Evolutionary conservation across 2,329 filamentous ascomycete species (phyloP).

Genomic region (Teratosphaeriaceae sp.): DNA sequence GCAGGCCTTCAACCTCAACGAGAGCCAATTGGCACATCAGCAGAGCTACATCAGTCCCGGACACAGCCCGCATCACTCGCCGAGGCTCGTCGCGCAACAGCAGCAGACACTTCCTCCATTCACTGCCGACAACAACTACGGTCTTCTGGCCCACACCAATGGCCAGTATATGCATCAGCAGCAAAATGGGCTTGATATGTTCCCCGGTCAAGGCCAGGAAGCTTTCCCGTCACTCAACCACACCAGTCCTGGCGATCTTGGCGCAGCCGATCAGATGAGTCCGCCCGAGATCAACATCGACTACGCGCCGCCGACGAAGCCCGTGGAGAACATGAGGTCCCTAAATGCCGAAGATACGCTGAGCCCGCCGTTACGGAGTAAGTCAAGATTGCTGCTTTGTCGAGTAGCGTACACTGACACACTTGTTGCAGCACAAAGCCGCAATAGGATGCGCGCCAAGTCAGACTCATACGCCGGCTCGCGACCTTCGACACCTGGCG

Average conservation of each 20-base stretch:
- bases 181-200: constrained; percentile 43
- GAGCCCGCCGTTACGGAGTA: constrained; percentile 66
- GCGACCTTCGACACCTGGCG: constrained; percentile 37
- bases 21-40: constrained; percentile 46
- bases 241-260: constrained; percentile 51
- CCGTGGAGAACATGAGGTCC: constrained; percentile 39
- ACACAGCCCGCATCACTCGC: constrained; percentile 65
- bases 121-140: constrained; percentile 38
- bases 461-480: constrained; percentile 53
- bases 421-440: constrained; percentile 34
- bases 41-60: constrained; percentile 47
- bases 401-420: constrained; percentile 33
- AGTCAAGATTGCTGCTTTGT: constrained; percentile 27
- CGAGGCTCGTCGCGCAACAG: constrained; percentile 67
- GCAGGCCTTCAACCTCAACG: constrained; percentile 72
- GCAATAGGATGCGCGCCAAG: constrained; percentile 51
- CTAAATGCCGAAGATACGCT: constrained; percentile 64
- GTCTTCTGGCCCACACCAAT: constrained; percentile 41
- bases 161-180: constrained; percentile 42
- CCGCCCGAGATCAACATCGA: constrained; percentile 95
- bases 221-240: constrained; percentile 43
- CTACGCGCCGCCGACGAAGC: constrained; percentile 66
- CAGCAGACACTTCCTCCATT: constrained; percentile 46
- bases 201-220: constrained; percentile 42
- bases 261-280: constrained; percentile 67